Evolutionary conservation across 768 basidiomycete species (phyloP).

Genomic region (Termitomyces sp.): DNA sequence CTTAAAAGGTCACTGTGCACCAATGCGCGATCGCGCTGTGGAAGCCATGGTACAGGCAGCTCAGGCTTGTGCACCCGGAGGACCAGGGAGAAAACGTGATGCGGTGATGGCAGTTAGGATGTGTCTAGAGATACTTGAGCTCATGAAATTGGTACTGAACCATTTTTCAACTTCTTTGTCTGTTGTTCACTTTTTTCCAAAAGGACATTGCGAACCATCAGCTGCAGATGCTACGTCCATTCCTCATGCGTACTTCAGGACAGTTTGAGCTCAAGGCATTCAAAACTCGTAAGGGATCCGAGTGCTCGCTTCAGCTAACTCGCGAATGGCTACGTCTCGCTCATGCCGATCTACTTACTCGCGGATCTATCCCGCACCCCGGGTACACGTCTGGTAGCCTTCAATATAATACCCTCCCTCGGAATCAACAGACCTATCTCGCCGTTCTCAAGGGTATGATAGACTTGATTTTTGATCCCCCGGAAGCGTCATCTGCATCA

Average conservation of each 20-base stretch:
- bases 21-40: slow-evolving; percentile 84
- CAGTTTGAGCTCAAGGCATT: slow-evolving; percentile 80
- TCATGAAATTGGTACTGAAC: slow-evolving; percentile 88
- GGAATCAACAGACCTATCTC: slow-evolving; percentile 54
- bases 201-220: slow-evolving; percentile 98
- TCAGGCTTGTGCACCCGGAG: slow-evolving; percentile 50
- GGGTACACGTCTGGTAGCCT: slow-evolving; percentile 38
- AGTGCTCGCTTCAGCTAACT: slow-evolving; percentile 49
- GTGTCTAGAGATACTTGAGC: slow-evolving; percentile 88
- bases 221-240: slow-evolving; percentile 88
- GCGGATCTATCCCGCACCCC: slow-evolving; percentile 41
- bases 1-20: slow-evolving; percentile 88
- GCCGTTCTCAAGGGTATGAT: slow-evolving; percentile 56
- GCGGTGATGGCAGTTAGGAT: slow-evolving; percentile 72
- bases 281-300: slow-evolving; percentile 48
- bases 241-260: slow-evolving; percentile 74
- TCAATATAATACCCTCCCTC: slow-evolving; percentile 41
- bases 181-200: slow-evolving; percentile 15
- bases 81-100: slow-evolving; percentile 52
- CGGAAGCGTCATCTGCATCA: slow-evolving; percentile 28
- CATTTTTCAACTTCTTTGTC: slow-evolving; percentile 5
- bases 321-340: slow-evolving; percentile 64
- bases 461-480: slow-evolving; percentile 62
- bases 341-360: slow-evolving; percentile 39
- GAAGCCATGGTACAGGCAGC: slow-evolving; percentile 81